phyloP scores from a whole-genome alignment of 2,329 filamentous ascomycete genomes.

The Sodiomyces alkalinus region DNA sequence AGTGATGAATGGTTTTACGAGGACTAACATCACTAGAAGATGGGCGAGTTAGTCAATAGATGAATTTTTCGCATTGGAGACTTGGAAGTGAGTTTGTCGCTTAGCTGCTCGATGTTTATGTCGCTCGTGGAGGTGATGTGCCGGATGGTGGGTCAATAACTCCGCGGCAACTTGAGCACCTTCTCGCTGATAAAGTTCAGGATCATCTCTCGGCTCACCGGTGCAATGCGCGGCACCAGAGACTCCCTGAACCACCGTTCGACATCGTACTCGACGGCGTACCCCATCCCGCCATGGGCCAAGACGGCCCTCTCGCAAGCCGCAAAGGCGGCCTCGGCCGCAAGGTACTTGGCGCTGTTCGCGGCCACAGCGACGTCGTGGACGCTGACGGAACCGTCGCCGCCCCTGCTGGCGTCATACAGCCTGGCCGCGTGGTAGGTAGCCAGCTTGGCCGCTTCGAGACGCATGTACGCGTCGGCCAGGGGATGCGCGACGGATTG shows the following conservation, averaged over 20 bases:
- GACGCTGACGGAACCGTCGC: conserved; percentile 33
- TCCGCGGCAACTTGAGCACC: conserved; percentile 49
- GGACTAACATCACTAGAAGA: too few relatives aligned
- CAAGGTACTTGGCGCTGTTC: conserved; percentile 58
- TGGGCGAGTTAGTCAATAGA: too few relatives aligned
- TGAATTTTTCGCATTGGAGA: too few relatives aligned
- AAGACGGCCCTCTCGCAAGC: conserved; percentile 47
- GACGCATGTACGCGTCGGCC: conserved; percentile 47
- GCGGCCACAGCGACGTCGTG: conserved; percentile 47
- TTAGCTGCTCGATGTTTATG: too few relatives aligned
- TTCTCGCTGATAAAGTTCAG: conserved; percentile 58
- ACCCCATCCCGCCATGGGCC: conserved; percentile 49
- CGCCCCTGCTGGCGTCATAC: conserved; percentile 37
- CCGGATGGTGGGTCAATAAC: too few relatives aligned
- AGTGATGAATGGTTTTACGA: neutral
- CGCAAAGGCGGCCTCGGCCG: conserved; percentile 46
- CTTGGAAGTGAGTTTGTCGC: too few relatives aligned
- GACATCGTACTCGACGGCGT: conserved; percentile 49
- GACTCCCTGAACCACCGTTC: conserved; percentile 51
- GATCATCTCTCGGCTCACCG: conserved; percentile 58
- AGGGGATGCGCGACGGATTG: conserved; percentile 52
- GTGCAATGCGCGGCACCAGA: conserved; percentile 48
- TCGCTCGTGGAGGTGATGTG: too few relatives aligned
- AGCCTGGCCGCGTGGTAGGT: conserved; percentile 50
- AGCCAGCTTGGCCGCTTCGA: conserved; percentile 50